Evolutionary conservation across 768 basidiomycete genomes (phyloP).

Genomic region (Pleurotus djamor): DNA sequence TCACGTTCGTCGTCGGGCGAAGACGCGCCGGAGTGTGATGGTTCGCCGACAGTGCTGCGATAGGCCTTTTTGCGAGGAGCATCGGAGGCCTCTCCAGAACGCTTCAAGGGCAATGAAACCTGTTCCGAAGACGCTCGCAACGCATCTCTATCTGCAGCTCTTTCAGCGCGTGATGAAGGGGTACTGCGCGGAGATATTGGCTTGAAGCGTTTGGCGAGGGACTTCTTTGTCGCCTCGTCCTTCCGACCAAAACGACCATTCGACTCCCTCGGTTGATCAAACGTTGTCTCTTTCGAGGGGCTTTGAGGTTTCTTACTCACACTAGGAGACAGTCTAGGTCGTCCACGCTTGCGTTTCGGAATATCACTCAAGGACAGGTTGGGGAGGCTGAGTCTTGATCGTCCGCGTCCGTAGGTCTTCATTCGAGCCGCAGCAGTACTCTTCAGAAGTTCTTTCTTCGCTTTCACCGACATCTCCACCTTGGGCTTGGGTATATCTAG

Average conservation of each 20-base stretch:
- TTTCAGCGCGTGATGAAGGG: constrained; percentile 33
- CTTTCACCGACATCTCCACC: constrained; percentile 22
- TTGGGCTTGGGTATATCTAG: constrained; percentile 15
- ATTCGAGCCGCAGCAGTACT: not conserved
- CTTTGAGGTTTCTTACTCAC: constrained; percentile 14
- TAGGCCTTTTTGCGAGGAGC: constrained; percentile 9
- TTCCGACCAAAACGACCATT: constrained; percentile 74
- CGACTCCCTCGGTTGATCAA: constrained; percentile 56
- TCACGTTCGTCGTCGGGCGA: constrained; percentile 10
- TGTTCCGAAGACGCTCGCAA: constrained; percentile 32
- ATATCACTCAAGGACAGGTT: not conserved
- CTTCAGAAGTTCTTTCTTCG: constrained; percentile 8
- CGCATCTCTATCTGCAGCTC: constrained; percentile 39
- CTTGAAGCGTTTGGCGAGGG: not conserved
- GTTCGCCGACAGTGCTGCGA: constrained; percentile 15
- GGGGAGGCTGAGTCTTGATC: constrained; percentile 14
- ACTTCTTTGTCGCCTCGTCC: constrained; percentile 37
- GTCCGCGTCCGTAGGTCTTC: constrained; percentile 6
- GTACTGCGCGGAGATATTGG: not conserved
- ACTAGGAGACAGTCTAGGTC: constrained; percentile 33
- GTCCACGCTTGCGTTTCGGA: constrained; percentile 38
- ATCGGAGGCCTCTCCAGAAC: not conserved
- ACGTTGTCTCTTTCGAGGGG: constrained; percentile 11
- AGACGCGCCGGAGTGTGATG: not conserved
- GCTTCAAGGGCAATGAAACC: not conserved